Evolutionary conservation across 2,329 filamentous ascomycete genomes (phyloP).

Genomic region (Ramularia endophylla): DNA sequence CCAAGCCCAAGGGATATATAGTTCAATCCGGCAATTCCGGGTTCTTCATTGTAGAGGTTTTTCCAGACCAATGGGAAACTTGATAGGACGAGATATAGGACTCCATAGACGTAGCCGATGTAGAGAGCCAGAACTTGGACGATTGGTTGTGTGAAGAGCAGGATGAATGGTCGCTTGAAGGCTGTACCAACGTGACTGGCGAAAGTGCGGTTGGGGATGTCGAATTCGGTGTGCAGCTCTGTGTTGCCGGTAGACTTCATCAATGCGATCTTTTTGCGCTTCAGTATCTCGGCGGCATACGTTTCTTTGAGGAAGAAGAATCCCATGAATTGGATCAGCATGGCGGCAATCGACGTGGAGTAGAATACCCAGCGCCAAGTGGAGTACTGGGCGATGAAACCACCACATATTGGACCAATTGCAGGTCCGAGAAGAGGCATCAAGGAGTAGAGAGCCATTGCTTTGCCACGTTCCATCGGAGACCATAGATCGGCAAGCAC

Average conservation of each 20-base stretch:
- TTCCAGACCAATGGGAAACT: conserved; percentile 31
- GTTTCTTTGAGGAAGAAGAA: conserved; percentile 60
- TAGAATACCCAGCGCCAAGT: conserved; percentile 73
- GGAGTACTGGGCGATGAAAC: conserved; percentile 57
- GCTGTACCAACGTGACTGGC: conserved; percentile 28
- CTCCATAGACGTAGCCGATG: conserved; percentile 35
- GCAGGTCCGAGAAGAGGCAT: conserved; percentile 61
- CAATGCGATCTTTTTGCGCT: conserved; percentile 53
- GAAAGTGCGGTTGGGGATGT: conserved; percentile 31
- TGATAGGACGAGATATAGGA: conserved; percentile 35
- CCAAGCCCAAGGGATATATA: conserved; percentile 53
- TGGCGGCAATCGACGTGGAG: conserved; percentile 58
- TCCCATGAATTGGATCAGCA: conserved; percentile 55
- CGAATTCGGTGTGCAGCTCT: conserved; percentile 50
- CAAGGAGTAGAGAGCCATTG: conserved; percentile 58
- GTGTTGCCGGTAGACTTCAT: conserved; percentile 54
- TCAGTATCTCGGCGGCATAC: conserved; percentile 58
- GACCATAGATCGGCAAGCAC: conserved; percentile 50
- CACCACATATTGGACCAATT: conserved; percentile 59
- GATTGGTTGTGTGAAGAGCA: conserved; percentile 34
- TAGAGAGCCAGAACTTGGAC: conserved; percentile 33
- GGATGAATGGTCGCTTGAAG: conserved; percentile 30
- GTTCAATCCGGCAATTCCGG: conserved; percentile 32
- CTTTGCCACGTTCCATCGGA: conserved; percentile 57
- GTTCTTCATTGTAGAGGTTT: conserved; percentile 19